phyloP scores from a whole-genome alignment of 345 rosid species.

The Heritiera fomes region DNA sequence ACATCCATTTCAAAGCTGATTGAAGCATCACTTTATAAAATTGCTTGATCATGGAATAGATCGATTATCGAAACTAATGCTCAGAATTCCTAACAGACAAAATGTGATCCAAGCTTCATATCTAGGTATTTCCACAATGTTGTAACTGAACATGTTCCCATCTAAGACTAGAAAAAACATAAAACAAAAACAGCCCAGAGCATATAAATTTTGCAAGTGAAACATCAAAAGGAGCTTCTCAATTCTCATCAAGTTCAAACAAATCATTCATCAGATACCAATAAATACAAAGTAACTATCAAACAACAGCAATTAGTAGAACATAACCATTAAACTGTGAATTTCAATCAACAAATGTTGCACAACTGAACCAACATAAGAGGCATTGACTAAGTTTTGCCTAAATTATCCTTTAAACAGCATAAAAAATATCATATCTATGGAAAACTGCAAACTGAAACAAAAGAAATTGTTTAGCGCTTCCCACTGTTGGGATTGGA shows the following conservation, averaged over 20 bases:
- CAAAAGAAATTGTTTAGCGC: conserved; percentile 27
- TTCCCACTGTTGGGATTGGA: conserved; percentile 82
- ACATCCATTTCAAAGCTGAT: neutral
- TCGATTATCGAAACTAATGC: too few species aligned
- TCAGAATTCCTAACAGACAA: too few species aligned
- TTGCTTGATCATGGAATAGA: too few species aligned
- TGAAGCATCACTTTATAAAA: too few species aligned
- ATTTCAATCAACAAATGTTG: conserved; percentile 19
- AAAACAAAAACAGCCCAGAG: neutral
- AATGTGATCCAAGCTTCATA: too few species aligned
- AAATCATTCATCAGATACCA: conserved; percentile 10
- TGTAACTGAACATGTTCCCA: neutral
- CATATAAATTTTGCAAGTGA: neutral
- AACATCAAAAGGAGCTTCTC: neutral
- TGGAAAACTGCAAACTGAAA: neutral
- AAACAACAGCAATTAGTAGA: neutral
- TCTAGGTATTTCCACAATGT: too few species aligned
- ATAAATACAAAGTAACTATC: neutral
- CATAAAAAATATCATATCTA: conserved; percentile 13
- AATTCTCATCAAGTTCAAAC: neutral
- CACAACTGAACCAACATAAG: conserved; percentile 9
- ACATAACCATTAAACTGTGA: neutral
- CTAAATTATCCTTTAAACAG: neutral
- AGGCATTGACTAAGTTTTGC: conserved; percentile 9
- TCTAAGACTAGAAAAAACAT: neutral